A percentile compares a stretch with the other conserved stretches of the same genome.
phyloP scores from a whole-genome alignment of 2,329 filamentous ascomycete species.

The Pseudonectria buxi region DNA sequence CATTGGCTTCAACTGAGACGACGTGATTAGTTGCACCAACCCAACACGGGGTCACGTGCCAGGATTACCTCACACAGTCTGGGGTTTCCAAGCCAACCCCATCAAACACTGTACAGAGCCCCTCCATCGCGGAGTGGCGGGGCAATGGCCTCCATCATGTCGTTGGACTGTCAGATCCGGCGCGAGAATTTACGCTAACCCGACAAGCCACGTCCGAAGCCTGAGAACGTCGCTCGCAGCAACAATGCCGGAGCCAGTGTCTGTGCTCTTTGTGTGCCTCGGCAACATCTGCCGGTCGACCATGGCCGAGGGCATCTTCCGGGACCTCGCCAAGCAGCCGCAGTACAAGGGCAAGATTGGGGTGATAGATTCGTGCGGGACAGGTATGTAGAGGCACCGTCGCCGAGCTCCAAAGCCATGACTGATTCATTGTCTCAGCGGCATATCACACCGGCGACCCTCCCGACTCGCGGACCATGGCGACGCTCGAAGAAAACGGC shows the following conservation, averaged over 20 bases:
- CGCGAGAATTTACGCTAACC: neutral
- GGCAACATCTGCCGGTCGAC: conserved; percentile 94
- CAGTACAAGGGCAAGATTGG: conserved; percentile 54
- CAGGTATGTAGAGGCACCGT: conserved; percentile 38
- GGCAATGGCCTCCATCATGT: too few relatives aligned
- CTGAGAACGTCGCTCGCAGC: conserved; percentile 1
- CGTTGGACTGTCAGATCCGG: too few relatives aligned
- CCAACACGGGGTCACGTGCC: too few relatives aligned
- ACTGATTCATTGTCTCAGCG: conserved; percentile 33
- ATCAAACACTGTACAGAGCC: too few relatives aligned
- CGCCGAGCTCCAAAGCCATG: conserved; percentile 3
- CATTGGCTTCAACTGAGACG: too few relatives aligned
- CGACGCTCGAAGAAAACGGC: conserved; percentile 65
- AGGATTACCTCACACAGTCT: too few relatives aligned
- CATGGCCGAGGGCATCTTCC: conserved; percentile 95
- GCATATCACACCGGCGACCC: conserved; percentile 74
- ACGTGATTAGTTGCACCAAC: too few relatives aligned
- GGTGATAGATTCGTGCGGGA: conserved; percentile 82
- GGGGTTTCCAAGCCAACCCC: too few relatives aligned
- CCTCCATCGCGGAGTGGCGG: neutral
- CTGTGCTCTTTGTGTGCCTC: conserved; percentile 89
- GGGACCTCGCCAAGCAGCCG: conserved; percentile 56
- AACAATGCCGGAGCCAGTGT: conserved; percentile 42
- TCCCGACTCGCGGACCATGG: conserved; percentile 79
- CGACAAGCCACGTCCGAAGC: neutral